These are phyloP conservation scores for Aristolochia fimbriata DNA, from an alignment of 164 flowering plant genomes.

Conservation along the genomic window DNA sequence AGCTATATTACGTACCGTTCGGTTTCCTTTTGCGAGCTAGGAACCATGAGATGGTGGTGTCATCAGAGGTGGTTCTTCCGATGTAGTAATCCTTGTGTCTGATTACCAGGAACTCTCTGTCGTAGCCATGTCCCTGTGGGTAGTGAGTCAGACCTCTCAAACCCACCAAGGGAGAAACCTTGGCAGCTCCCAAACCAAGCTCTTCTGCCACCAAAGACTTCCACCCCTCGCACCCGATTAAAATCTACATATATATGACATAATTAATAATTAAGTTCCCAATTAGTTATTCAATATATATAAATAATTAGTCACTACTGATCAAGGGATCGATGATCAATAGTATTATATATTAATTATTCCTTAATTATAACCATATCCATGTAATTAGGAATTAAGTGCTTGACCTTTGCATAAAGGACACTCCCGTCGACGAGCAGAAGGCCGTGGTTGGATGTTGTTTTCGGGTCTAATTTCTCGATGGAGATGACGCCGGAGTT, in stretches of 20 bases:
- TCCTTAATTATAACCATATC: too few relatives aligned
- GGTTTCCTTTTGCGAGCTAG: constrained; percentile 9
- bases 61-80: constrained; percentile 30
- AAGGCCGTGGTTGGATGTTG: constrained; percentile 20
- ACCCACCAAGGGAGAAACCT: constrained; percentile 9
- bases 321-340: too few relatives aligned
- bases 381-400: too few relatives aligned
- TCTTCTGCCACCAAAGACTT: constrained; percentile 31
- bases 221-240: constrained; percentile 55
- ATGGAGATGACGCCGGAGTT: constrained; percentile 20
- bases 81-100: constrained; percentile 3
- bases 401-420: constrained; percentile 32
- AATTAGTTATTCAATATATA: too few relatives aligned
- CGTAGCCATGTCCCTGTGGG: constrained; percentile 31
- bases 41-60: constrained; percentile 37
- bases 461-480: constrained; percentile 17
- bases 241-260: too few relatives aligned
- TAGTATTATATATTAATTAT: too few relatives aligned
- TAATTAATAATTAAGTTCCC: too few relatives aligned
- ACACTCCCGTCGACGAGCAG: constrained; percentile 24
- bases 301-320: too few relatives aligned
- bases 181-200: constrained; percentile 24
- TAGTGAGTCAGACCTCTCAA: constrained; percentile 34
- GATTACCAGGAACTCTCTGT: constrained; percentile 12
- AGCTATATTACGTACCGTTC: too few relatives aligned